phyloP scores from a whole-genome alignment of 192 early-diverging fungal species.

The Funneliformis geosporum region DNA sequence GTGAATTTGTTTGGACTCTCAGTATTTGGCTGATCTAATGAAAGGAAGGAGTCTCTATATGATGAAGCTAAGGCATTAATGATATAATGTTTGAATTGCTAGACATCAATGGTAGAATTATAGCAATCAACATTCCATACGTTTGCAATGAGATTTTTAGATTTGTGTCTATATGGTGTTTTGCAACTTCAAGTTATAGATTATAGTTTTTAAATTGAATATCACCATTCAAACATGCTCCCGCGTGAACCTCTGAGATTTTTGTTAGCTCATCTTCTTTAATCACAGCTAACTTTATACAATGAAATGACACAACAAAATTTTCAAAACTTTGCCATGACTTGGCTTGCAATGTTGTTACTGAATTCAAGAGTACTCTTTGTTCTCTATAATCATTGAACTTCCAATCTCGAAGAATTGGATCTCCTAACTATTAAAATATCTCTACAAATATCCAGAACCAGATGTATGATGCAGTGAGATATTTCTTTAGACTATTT shows the following conservation, averaged over 20 bases:
- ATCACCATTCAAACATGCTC: constrained; percentile 22
- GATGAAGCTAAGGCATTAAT: constrained; percentile 14
- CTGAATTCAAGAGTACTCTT: neutral
- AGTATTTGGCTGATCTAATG: constrained; percentile 19
- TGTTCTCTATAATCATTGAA: constrained; percentile 20
- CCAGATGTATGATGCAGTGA: constrained; percentile 40
- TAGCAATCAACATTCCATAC: constrained; percentile 19
- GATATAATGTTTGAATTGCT: constrained; percentile 17
- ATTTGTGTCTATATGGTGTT: constrained; percentile 28
- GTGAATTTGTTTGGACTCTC: constrained; percentile 35
- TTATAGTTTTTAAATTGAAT: constrained; percentile 24
- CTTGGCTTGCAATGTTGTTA: constrained; percentile 5
- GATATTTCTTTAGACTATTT: constrained; percentile 4
- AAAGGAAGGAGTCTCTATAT: constrained; percentile 34
- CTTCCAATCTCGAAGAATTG: constrained; percentile 1
- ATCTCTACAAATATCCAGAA: constrained; percentile 36
- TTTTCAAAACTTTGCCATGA: constrained; percentile 24
- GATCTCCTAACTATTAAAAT: constrained; percentile 1
- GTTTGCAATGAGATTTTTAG: constrained; percentile 13
- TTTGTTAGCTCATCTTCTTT: constrained; percentile 19
- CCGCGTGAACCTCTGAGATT: constrained; percentile 23
- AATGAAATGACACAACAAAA: constrained; percentile 21
- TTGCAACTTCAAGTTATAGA: constrained; percentile 23
- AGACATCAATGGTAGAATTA: constrained; percentile 30
- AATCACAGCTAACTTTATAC: constrained; percentile 18